Evolutionary conservation across 495 filamentous ascomycete species (phyloP).

Genomic region (Talaromyces liani): DNA sequence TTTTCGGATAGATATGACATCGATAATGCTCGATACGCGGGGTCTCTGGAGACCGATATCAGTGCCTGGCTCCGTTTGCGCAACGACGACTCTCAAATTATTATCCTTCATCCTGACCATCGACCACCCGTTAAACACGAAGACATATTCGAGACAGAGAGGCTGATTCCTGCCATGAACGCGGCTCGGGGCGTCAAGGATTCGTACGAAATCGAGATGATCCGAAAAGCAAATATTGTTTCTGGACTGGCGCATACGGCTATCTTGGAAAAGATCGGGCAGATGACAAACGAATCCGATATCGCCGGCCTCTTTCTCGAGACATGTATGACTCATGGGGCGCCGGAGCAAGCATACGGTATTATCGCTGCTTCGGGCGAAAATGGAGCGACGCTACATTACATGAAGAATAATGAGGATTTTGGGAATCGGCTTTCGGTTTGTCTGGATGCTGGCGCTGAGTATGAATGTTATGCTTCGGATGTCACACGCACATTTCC

Average conservation of each 20-base stretch:
- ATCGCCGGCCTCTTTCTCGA: slow-evolving; percentile 69
- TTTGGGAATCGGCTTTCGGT: slow-evolving; percentile 62
- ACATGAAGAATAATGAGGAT: slow-evolving; percentile 66
- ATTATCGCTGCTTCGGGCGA: slow-evolving; percentile 73
- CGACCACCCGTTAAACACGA: slow-evolving; percentile 40
- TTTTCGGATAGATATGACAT: slow-evolving; percentile 56
- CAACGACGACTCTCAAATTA: slow-evolving; percentile 23
- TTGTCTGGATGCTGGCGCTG: slow-evolving; percentile 77
- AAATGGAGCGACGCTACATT: slow-evolving; percentile 82
- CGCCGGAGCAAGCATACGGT: slow-evolving; percentile 76
- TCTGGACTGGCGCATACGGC: slow-evolving; percentile 65
- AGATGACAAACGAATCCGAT: slow-evolving; percentile 69
- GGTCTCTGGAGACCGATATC: slow-evolving; percentile 56
- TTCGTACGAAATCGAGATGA: slow-evolving; percentile 69
- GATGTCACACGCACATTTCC: slow-evolving; percentile 89
- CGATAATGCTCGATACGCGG: slow-evolving; percentile 61
- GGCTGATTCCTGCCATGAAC: slow-evolving; percentile 61
- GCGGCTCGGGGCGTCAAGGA: slow-evolving; percentile 69
- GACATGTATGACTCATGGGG: slow-evolving; percentile 61
- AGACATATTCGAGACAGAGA: slow-evolving; percentile 28
- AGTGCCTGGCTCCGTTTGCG: slow-evolving; percentile 55
- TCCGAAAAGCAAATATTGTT: slow-evolving; percentile 70
- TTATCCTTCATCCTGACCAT: slow-evolving; percentile 32
- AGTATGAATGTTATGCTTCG: slow-evolving; percentile 81
- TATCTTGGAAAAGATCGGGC: slow-evolving; percentile 52